Base-by-base conservation (phyloP, 2,329 filamentous ascomycete genomes). In the Acephala macrosclerotiorum region DNA sequence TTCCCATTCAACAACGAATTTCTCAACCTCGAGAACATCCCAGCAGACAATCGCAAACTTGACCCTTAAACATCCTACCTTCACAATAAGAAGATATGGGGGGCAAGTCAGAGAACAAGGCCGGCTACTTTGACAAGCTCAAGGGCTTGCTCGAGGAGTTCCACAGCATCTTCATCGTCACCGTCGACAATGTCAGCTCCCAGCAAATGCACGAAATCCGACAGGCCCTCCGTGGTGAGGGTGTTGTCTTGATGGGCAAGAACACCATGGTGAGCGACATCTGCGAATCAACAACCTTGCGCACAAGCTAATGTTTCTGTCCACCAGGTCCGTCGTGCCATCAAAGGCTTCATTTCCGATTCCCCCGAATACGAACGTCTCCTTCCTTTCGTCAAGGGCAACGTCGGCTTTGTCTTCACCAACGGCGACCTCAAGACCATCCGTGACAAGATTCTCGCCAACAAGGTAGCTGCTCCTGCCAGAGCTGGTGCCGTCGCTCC, bases 201-300 rank as follows among this genome's bases (percentile, higher is more conserved):
- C 96, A 99, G 90, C 96, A 99, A 91, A 99, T 99, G 96, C 96
- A 99, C 93, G 96, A 99, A 90, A 98, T 99, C 83, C 92, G 96
- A 82, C 85, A 91, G 79, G 84, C 93, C 78, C 92, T 99, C 82
- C 94, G 96, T 82, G 91, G 91, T 71, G 85, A 97, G 84, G 94
- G 89, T 84, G 92, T 98, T 77, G 94, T 99, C 77, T 88, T 99
- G 85, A 98, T 98, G 96, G 96, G 95, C 82, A 98, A 97, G 91
- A 99, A 99, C 91, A 99, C 96, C 84, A 99, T 99, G 96, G 95
- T 96, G 83, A 57, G 68, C 18, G 12, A 20, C 47, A 69, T 63
- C 33, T 22, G 7, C 45, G 11, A 18, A 53, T 7, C 7, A 11
- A 58, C 9, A 8, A 45, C 11, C n/a, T 33, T 25, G 25, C 42